Base-by-base conservation (phyloP, 768 basidiomycete species). In the Russula virescens region DNA sequence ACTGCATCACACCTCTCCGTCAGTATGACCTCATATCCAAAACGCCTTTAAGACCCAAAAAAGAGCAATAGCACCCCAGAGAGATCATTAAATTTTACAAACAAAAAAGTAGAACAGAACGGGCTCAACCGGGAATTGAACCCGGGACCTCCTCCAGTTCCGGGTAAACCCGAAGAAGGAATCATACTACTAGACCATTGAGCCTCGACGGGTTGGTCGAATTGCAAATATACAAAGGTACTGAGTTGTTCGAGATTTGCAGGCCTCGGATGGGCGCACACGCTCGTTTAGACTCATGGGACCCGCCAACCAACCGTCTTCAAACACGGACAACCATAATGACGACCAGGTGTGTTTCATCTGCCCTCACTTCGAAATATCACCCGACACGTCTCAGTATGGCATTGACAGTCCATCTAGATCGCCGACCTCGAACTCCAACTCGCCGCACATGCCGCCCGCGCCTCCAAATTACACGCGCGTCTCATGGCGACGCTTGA, bases 401-500 rank as follows among this genome's bases (percentile, higher is more conserved):
- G 58, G 48, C 62, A 31, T 31, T 31, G 31, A 31, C 31, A 59
- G 62, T 43, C 58, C 46, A 55, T 43, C 31, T 64, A 71, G 70
- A 67, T 68, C 38, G 53, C 62, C 16, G 55, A 64, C 53, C 70
- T 78, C 25, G 68, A 75, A 49, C 59, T 68, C 9, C 71, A 74
- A 57, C 57, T 76, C 23, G 71, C 76, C 21, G 77, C 75, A 3
- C 72, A 78, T 50, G 70, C 63, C 9, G 74, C 79, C 10, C 76
- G 75, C 14, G 69, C 74, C 11, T 78, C 81, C 2, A 73, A 78
- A 19, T 66, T 79, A 1, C 80, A 81, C 18, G 73, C 73, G 19
- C 81, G 83, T 25, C 73, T 85, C 25, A 63, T 79, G 48, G 72
- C 76, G n/a, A 78, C 81, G 0, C 73, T 83, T 11, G 82, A 84